Evolutionary conservation across 441 rosid genomes (phyloP), one percentile per base, ranked within the genome.

Genomic region (Manihot esculenta): DNA sequence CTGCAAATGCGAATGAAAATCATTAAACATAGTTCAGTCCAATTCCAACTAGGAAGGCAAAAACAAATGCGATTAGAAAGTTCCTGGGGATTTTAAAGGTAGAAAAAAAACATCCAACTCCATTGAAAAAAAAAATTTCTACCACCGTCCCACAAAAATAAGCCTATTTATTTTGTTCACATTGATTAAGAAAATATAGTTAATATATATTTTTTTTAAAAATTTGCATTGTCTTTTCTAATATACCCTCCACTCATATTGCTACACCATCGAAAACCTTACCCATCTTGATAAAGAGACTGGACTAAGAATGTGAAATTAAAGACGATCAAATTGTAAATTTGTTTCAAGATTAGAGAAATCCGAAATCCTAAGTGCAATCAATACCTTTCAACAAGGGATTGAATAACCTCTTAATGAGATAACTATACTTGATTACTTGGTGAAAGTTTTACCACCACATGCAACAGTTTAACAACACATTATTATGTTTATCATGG

Each of bases 1-100:
- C 99, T 92, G 85, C 81, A 82, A 80, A 74, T 23, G 69, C 72
- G 38, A 24, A 68, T 69, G 9, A 38, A 20, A 54, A 38, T 73
- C 24, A 55, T 38, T 56, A 51, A 49, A 24, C 14, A 26, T 23
- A 11, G 17, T n/a, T 64, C 23, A 21, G 48, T 41, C 53, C 35
- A 74, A 20, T 5, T 41, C 53, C 35, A 74, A 20, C 9, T 55
- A 38, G 18, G 5, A 24, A 60, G 20, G 5, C 6, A n/a, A 71
- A 33, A 45, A 60, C 26, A 61, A 21, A 0, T 2, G 30, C 26
- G 24, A 21, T 21, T 1, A 41, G 14, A 10, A 23, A 65, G 41
- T 24, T 12, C 33, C 21, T 6, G 7, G 30, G 15, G 13, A 41
- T 54, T 15, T 14, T 12, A 10, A 24, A 54, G n/a, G 35, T 35